Evolutionary conservation across 2,329 filamentous ascomycete genomes (phyloP), one percentile per base, ranked within the genome.

Genomic region (Claviceps sp.): DNA sequence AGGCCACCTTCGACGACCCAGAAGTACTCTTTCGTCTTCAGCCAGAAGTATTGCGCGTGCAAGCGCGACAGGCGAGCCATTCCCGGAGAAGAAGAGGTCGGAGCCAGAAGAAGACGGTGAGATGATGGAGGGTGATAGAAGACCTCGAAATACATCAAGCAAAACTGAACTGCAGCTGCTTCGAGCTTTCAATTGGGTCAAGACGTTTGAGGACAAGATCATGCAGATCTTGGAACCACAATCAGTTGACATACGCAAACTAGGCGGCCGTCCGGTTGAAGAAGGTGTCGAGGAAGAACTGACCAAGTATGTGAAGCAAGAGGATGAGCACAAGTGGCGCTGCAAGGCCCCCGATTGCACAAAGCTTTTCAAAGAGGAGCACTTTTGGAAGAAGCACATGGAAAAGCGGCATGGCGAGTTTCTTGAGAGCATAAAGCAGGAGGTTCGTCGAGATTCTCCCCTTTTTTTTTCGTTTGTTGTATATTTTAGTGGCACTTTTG

Each of bases 331-430:
- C 62, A 97, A 97, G 66, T 98, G 85, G 76, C 82, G 94, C 55
- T 98, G 93, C 77, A 95, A 93, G 67, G 90, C 95, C 4, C 91
- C 91, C 1, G 90, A 96, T 41, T 98, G 93, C 69, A 85, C 86
- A 11, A 98, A 98, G 69, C 74, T 98, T 7, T 98, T 98, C 77
- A 97, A 97, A 68, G 93, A 93, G 54, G 86, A 95, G 44, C 82
- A 91, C 60, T 98, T 98, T 66, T 98, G 94, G 91, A 84, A 83
- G 62, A 98, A 98, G 74, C 93, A 98, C 62, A 84, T 97, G 16
- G 91, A 97, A 70, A 98, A 98, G 72, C 83, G 94, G 53, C 93
- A 98, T 66, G 67, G 79, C 0, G 91, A 97, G 51, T 98, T 90
- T 87, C 77, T 87, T 45, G 84, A 90, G 38, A 78, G 73, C 50